Conservation (phyloP, 2,329 filamentous ascomycete genomes). For the Thelonectria discophora region DNA sequence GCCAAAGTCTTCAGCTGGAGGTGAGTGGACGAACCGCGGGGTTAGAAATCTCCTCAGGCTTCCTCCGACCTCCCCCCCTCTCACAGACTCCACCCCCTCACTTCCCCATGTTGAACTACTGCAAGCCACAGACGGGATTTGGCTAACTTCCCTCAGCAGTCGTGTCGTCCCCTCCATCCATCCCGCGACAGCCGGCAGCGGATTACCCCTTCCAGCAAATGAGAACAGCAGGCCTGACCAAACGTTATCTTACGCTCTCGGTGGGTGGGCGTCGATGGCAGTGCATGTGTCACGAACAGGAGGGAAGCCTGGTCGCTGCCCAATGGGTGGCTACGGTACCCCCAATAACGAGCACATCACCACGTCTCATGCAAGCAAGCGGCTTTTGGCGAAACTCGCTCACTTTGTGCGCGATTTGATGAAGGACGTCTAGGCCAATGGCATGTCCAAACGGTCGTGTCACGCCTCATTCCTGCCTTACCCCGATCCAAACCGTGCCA, state of each 20-base stretch:
- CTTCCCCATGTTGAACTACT: constrained; percentile 40
- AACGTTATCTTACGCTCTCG: neutral
- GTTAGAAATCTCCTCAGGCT: constrained; percentile 15
- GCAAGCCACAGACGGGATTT: constrained; percentile 37
- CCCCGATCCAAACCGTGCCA: neutral
- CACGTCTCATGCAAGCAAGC: neutral
- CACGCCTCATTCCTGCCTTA: neutral
- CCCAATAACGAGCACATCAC: neutral
- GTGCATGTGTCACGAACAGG: constrained; percentile 6
- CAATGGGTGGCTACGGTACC: neutral
- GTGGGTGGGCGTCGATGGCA: neutral
- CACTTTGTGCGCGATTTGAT: neutral
- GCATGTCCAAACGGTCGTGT: neutral
- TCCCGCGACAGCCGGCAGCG: constrained; percentile 18
- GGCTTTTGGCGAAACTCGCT: neutral
- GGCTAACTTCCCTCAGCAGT: constrained; percentile 22
- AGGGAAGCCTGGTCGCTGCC: neutral
- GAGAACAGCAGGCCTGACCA: neutral
- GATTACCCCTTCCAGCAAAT: neutral
- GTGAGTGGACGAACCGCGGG: constrained; percentile 17
- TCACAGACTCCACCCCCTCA: constrained; percentile 33
- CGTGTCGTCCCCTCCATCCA: constrained; percentile 2
- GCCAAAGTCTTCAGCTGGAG: neutral
- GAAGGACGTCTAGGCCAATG: neutral
- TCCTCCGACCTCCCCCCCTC: neutral